phyloP scores from a whole-genome alignment of 768 basidiomycete species.

The Porphyrellus cyaneotinctus region DNA sequence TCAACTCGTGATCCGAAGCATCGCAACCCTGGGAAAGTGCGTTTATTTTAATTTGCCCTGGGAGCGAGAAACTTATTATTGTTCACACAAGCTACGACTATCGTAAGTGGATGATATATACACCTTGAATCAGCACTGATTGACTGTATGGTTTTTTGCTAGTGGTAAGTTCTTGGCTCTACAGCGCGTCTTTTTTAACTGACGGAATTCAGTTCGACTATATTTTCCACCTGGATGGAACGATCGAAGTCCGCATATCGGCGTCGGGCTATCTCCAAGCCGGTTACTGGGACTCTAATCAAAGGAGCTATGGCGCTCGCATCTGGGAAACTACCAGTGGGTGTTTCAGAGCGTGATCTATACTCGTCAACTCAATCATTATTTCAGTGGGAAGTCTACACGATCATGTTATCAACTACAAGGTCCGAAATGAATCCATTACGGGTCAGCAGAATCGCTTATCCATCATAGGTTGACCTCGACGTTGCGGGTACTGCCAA shows the following conservation, averaged over 20 bases:
- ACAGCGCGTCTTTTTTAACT: background rate
- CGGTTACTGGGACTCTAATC: slow-evolving; percentile 52
- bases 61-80: background rate
- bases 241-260: slow-evolving; percentile 60
- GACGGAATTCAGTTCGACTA: slow-evolving; percentile 50
- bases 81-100: slow-evolving; percentile 48
- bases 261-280: slow-evolving; percentile 70
- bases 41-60: slow-evolving; percentile 21
- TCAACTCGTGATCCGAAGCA: slow-evolving; percentile 51
- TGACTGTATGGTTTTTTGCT: background rate
- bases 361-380: background rate
- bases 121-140: background rate
- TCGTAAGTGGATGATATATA: slow-evolving; percentile 32
- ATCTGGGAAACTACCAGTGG: slow-evolving; percentile 53
- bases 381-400: slow-evolving; percentile 58
- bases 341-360: slow-evolving; percentile 15
- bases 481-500: slow-evolving; percentile 58
- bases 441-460: background rate
- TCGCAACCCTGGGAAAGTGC: slow-evolving; percentile 62
- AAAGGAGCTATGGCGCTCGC: slow-evolving; percentile 49
- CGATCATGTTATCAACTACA: slow-evolving; percentile 65
- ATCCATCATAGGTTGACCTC: slow-evolving; percentile 49
- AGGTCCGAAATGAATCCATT: slow-evolving; percentile 27
- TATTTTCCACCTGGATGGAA: slow-evolving; percentile 64
- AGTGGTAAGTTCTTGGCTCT: slow-evolving; percentile 28